Conservation (phyloP, 257 asterid species). For the Linaria vulgaris region DNA sequence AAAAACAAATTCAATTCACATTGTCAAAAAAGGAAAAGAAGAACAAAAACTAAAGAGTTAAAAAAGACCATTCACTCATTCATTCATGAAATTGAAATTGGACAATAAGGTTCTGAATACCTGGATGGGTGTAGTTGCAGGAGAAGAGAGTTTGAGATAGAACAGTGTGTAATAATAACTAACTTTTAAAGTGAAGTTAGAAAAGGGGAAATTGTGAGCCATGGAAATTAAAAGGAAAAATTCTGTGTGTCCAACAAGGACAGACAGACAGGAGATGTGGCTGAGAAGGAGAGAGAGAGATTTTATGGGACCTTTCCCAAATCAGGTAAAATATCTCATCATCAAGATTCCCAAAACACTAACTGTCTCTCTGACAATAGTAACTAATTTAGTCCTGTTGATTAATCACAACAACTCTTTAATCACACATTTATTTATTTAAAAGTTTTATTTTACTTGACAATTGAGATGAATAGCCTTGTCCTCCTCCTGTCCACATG, state of each 20-base stretch:
- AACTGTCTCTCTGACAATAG: slow-evolving; percentile 19
- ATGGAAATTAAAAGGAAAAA: slow-evolving; percentile 34
- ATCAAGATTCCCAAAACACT: slow-evolving; percentile 9
- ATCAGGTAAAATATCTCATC: slow-evolving; percentile 38
- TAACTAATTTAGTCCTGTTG: too few species aligned
- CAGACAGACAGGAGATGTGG: slow-evolving; percentile 28
- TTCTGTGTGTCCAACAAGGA: too few species aligned
- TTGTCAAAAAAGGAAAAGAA: slow-evolving; percentile 16
- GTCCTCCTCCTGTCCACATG: too few species aligned
- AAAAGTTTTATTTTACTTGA: too few species aligned
- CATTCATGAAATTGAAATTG: too few species aligned
- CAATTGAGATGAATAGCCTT: too few species aligned
- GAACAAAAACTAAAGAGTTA: slow-evolving; percentile 10
- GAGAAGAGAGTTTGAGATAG: too few species aligned
- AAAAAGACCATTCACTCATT: too few species aligned
- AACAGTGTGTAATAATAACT: too few species aligned
- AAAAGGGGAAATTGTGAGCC: slow-evolving; percentile 35
- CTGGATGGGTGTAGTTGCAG: slow-evolving; percentile 26
- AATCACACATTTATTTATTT: too few species aligned
- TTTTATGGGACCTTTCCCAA: slow-evolving; percentile 39
- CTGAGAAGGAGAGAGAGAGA: slow-evolving; percentile 13
- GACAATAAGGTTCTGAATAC: slow-evolving; percentile 14
- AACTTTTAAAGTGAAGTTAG: slow-evolving; percentile 11
- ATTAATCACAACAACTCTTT: too few species aligned
- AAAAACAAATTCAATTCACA: slow-evolving; percentile 8